Evolutionary conservation across 108 stramenopile genomes (phyloP).

Genomic region (Thalassiosira profunda): DNA sequence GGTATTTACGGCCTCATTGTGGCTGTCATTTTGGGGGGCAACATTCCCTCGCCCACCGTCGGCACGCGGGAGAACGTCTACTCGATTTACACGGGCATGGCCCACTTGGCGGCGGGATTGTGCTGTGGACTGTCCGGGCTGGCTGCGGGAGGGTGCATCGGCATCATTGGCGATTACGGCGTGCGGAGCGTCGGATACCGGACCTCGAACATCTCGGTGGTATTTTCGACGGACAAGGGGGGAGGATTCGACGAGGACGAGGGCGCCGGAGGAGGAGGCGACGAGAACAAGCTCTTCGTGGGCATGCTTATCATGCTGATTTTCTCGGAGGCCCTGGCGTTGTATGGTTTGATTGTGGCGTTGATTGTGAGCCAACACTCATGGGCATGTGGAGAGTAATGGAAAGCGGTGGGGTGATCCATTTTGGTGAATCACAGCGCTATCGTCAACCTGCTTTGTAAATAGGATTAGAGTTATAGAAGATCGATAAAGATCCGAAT

Average conservation of each 20-base stretch:
- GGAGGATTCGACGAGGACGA: constrained; percentile 67
- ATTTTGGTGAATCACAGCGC: too few relatives aligned
- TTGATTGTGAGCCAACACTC: constrained; percentile 76
- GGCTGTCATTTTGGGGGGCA: constrained; percentile 82
- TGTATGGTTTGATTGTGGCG: constrained; percentile 79
- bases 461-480: too few relatives aligned
- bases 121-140: constrained; percentile 83
- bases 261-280: constrained; percentile 47
- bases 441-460: too few relatives aligned
- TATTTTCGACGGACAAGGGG: constrained; percentile 66
- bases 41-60: constrained; percentile 60
- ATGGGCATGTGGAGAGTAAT: constrained; percentile 46
- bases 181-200: constrained; percentile 88
- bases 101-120: constrained; percentile 84
- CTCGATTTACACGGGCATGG: constrained; percentile 82
- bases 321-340: constrained; percentile 85
- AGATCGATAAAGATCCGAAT: too few relatives aligned
- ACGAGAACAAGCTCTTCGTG: constrained; percentile 87
- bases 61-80: constrained; percentile 75
- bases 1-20: constrained; percentile 92
- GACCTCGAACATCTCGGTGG: constrained; percentile 71
- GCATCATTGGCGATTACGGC: constrained; percentile 88
- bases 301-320: constrained; percentile 91
- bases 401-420: too few relatives aligned
- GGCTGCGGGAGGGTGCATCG: constrained; percentile 87